Conservation (phyloP, 805 yeast species). For the Cyberlindnera samutprakarnensis region DNA sequence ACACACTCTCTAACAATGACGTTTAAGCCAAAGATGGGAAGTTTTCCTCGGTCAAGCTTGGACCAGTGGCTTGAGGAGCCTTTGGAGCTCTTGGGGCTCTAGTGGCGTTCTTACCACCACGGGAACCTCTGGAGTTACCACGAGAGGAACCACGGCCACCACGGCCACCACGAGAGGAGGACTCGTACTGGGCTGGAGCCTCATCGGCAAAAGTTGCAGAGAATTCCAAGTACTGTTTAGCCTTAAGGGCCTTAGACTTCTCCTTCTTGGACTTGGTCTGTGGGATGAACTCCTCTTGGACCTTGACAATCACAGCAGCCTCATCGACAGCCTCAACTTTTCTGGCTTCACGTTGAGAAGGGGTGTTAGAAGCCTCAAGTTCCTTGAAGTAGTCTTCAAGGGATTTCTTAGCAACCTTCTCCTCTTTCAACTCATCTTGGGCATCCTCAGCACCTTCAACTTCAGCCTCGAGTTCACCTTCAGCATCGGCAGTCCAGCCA, state of each 20-base stretch:
- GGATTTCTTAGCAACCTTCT: conserved; percentile 54
- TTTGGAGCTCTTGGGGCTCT: conserved; percentile 16
- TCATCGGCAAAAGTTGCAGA: conserved; percentile 65
- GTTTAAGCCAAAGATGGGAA: conserved; percentile 61
- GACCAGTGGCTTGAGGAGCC: conserved; percentile 27
- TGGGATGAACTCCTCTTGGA: conserved; percentile 49
- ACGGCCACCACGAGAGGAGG: conserved; percentile 21
- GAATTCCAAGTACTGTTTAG: conserved; percentile 70
- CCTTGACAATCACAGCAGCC: conserved; percentile 59
- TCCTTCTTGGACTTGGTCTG: conserved; percentile 60
- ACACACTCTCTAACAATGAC: neutral
- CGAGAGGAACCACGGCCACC: conserved; percentile 11
- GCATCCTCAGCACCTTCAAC: conserved; percentile 43
- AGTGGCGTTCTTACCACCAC: conserved; percentile 8
- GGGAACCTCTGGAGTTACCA: conserved; percentile 10
- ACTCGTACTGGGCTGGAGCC: conserved; percentile 28
- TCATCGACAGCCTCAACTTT: conserved; percentile 30
- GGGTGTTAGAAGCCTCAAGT: conserved; percentile 47
- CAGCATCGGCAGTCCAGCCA: conserved; percentile 82
- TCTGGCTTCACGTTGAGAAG: conserved; percentile 30
- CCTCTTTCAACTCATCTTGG: conserved; percentile 36
- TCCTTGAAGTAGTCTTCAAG: conserved; percentile 83
- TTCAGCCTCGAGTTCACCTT: conserved; percentile 64
- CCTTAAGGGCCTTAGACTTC: conserved; percentile 71
- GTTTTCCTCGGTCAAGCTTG: conserved; percentile 35